Percentiles rank a stretch among this genome's conserved stretches.
Evolutionary conservation across 148 eudicot species (phyloP).

Genomic region (Rhododendron mucronatum): DNA sequence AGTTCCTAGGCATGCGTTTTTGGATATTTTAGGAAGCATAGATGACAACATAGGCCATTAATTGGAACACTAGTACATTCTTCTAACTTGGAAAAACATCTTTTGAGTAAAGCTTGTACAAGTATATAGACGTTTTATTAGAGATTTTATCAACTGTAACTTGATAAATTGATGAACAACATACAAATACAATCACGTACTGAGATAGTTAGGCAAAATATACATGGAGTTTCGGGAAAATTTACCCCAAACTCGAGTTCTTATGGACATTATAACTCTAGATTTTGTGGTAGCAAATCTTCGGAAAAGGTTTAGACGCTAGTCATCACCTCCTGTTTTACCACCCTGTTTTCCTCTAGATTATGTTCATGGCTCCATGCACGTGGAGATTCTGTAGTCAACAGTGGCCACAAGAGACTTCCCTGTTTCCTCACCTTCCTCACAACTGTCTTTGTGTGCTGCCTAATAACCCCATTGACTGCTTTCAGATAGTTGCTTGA

Average conservation of each 20-base stretch:
- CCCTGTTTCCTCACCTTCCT: slow-evolving; percentile 39
- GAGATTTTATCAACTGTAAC: slow-evolving; percentile 12
- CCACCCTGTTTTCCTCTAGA: slow-evolving; percentile 14
- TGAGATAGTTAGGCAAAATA: background rate
- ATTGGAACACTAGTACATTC: background rate
- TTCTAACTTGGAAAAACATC: background rate
- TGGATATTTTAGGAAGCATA: background rate
- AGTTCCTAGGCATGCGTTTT: background rate
- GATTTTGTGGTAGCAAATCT: background rate
- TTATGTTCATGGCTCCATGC: slow-evolving; percentile 40
- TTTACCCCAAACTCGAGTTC: background rate
- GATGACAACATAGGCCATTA: background rate
- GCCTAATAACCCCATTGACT: slow-evolving; percentile 49
- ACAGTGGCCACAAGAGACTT: slow-evolving; percentile 49
- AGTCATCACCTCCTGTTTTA: slow-evolving; percentile 34
- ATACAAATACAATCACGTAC: background rate
- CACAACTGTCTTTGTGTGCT: slow-evolving; percentile 30
- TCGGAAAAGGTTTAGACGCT: slow-evolving; percentile 18
- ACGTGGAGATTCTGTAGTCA: slow-evolving; percentile 44
- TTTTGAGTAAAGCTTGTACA: background rate
- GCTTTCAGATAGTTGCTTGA: slow-evolving; percentile 81
- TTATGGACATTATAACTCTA: slow-evolving; percentile 1
- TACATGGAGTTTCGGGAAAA: slow-evolving; percentile 18
- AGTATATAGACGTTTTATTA: slow-evolving; percentile 10
- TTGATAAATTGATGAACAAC: slow-evolving; percentile 9